Conservation (phyloP, 2,329 filamentous ascomycete species). For the Fusarium verrucosum region DNA sequence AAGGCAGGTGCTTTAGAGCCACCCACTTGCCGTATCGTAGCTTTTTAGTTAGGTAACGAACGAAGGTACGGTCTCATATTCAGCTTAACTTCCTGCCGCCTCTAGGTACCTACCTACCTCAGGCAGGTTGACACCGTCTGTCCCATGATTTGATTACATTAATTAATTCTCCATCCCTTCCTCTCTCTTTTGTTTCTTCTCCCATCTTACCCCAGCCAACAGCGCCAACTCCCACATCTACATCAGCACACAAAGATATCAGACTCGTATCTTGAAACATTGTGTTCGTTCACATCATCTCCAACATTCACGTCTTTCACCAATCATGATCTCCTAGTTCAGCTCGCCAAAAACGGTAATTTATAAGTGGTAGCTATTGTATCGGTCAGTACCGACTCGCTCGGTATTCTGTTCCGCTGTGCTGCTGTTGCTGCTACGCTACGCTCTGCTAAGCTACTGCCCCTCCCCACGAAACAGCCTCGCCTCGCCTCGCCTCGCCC, state of each 20-base stretch:
- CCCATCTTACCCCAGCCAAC: background rate
- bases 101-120: too few species aligned
- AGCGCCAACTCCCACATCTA: background rate
- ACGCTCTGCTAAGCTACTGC: constrained; percentile 5
- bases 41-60: background rate
- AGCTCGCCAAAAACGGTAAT: constrained; percentile 18
- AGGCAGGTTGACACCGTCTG: background rate
- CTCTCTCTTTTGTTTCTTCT: background rate
- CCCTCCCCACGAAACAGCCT: constrained; percentile 35
- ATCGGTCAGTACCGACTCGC: background rate
- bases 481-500: constrained; percentile 40
- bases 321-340: constrained; percentile 29
- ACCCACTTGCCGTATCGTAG: constrained; percentile 10
- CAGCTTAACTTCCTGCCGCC: too few species aligned
- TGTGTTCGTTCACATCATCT: background rate
- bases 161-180: constrained; percentile 8
- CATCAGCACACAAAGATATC: constrained; percentile 11
- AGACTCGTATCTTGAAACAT: constrained; percentile 8
- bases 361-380: constrained; percentile 6
- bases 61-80: background rate
- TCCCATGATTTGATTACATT: constrained; percentile 1
- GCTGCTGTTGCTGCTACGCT: too few species aligned
- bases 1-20: constrained; percentile 20
- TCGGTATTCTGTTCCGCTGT: background rate
- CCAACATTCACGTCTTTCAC: background rate